Percentiles rank a stretch among this genome's conserved stretches.
These are phyloP conservation scores for Naganishia friedmannii DNA, from an alignment of 768 basidiomycete species.

Conservation along the genomic window DNA sequence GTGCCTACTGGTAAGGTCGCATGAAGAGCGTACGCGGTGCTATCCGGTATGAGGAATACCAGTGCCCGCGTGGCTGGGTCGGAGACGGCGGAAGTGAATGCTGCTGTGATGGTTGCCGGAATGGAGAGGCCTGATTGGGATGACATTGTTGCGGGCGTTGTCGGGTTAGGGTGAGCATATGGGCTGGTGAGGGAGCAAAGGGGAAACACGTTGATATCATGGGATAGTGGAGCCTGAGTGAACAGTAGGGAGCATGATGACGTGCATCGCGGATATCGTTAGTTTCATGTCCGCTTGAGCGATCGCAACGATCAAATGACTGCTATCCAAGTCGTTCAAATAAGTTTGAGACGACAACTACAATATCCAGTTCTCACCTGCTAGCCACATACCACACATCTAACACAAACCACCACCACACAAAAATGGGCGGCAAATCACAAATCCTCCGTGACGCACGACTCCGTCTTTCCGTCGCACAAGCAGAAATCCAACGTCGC, in stretches of 20 bases:
- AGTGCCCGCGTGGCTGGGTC: conserved; percentile 36
- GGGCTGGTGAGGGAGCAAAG: not conserved
- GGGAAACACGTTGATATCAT: not conserved
- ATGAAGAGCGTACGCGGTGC: not conserved
- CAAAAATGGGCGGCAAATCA: conserved; percentile 37
- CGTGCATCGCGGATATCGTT: too few relatives aligned
- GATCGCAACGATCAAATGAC: too few relatives aligned
- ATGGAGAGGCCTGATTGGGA: conserved; percentile 51
- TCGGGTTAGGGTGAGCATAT: not conserved
- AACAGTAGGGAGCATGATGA: too few relatives aligned
- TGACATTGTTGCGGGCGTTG: conserved; percentile 40
- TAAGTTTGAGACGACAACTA: too few relatives aligned
- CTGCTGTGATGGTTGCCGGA: conserved; percentile 38
- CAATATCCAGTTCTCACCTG: too few relatives aligned
- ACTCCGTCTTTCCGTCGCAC: conserved; percentile 41
- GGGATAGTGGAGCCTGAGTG: not conserved
- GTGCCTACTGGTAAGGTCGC: not conserved
- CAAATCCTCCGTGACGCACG: conserved; percentile 46
- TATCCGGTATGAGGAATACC: conserved; percentile 32
- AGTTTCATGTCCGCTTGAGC: too few relatives aligned
- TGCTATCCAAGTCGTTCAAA: too few relatives aligned
- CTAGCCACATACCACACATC: too few relatives aligned
- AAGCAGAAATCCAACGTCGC: conserved; percentile 74
- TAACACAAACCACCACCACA: not conserved
- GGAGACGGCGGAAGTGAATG: conserved; percentile 37